Evolutionary conservation across 441 rosid species (phyloP).

Genomic region (Aleurites moluccanus): DNA sequence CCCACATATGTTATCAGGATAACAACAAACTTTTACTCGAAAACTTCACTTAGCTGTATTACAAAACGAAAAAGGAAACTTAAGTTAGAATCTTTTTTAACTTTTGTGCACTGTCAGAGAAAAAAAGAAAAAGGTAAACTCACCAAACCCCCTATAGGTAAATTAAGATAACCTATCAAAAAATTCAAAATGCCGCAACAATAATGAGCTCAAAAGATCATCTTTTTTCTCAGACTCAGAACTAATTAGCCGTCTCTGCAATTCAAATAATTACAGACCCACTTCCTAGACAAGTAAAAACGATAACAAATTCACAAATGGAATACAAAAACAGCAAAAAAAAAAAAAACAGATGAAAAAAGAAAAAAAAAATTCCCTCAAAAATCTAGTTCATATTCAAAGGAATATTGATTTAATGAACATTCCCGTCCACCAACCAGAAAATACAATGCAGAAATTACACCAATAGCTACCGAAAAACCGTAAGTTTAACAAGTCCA

Average conservation of each 20-base stretch:
- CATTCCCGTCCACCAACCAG: background rate
- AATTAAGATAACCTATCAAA: background rate
- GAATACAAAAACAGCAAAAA: no score
- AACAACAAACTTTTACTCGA: background rate
- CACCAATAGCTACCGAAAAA: slow-evolving; percentile 4
- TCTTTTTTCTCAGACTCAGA: background rate
- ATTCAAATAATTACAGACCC: background rate
- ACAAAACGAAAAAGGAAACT: background rate
- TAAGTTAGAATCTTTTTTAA: background rate
- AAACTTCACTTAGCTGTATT: background rate
- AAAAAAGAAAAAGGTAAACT: background rate
- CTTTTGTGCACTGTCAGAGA: background rate
- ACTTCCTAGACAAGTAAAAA: background rate
- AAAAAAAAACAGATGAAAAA: no score
- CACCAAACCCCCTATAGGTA: background rate
- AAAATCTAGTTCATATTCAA: slow-evolving; percentile 1
- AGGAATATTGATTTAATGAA: background rate
- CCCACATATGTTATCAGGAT: background rate
- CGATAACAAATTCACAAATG: background rate
- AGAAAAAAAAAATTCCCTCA: background rate
- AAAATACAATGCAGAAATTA: background rate
- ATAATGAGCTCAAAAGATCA: background rate
- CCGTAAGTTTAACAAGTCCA: background rate
- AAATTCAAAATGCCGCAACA: background rate
- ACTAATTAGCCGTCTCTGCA: background rate